These are phyloP conservation scores for Xerophyta viscosa DNA, from an alignment of 106 monocot genomes.

Conservation along the genomic window DNA sequence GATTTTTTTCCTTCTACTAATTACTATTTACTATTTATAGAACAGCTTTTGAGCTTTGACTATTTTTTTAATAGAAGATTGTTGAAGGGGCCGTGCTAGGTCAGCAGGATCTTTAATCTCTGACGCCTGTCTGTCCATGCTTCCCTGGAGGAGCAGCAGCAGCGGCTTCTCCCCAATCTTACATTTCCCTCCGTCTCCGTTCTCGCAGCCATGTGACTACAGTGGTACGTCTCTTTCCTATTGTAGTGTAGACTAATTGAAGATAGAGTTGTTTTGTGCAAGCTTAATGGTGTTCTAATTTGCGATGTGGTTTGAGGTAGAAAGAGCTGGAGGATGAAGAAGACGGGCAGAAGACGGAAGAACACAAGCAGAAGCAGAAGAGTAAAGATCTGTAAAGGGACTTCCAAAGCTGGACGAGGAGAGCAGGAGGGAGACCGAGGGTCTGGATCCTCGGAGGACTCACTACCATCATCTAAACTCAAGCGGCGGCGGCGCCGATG, in stretches of 20 bases:
- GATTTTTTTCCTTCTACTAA: too few species aligned
- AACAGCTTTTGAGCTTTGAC: too few species aligned
- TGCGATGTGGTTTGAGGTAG: too few species aligned
- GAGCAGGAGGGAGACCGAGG: slow-evolving; percentile 13
- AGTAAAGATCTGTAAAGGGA: not conserved
- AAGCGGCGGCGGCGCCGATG: not conserved
- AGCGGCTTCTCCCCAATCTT: not conserved
- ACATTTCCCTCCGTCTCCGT: not conserved
- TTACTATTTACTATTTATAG: too few species aligned
- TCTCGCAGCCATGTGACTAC: not conserved
- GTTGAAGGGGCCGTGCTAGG: too few species aligned
- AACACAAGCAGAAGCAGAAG: not conserved
- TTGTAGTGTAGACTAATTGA: too few species aligned
- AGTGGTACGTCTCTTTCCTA: too few species aligned
- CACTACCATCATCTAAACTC: slow-evolving; percentile 18
- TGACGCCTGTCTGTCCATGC: slow-evolving; percentile 4
- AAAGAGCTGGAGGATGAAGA: not conserved
- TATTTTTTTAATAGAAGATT: too few species aligned
- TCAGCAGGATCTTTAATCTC: slow-evolving; percentile 17
- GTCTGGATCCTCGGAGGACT: slow-evolving; percentile 43
- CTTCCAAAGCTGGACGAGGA: not conserved
- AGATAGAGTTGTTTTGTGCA: too few species aligned
- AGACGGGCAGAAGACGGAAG: not conserved
- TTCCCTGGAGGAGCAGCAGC: slow-evolving; percentile 3
- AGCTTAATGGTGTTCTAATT: too few species aligned